phyloP scores from a whole-genome alignment of 2,329 filamentous ascomycete species.

The Cytospora mali region DNA sequence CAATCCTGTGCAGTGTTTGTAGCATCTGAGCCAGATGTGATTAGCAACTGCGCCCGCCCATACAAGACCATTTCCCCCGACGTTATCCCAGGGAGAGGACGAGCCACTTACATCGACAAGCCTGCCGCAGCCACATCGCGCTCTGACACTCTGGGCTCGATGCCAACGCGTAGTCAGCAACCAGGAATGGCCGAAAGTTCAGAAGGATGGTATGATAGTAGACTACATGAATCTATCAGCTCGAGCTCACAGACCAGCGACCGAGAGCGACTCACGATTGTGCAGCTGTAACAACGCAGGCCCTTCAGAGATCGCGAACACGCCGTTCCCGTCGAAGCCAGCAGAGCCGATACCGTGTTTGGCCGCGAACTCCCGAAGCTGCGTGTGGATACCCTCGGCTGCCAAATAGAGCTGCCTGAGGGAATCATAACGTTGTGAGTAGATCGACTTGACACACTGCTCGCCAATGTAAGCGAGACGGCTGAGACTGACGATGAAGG shows the following conservation, averaged over 20 bases:
- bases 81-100: neutral
- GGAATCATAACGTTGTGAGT: slow-evolving; percentile 33
- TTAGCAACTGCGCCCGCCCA: neutral
- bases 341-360: slow-evolving; percentile 30
- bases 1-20: slow-evolving; percentile 37
- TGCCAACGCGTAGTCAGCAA: slow-evolving; percentile 32
- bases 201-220: slow-evolving; percentile 31
- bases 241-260: neutral
- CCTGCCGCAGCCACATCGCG: slow-evolving; percentile 37
- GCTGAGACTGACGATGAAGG: slow-evolving; percentile 30
- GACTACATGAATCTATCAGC: neutral
- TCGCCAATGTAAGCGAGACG: slow-evolving; percentile 32
- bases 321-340: slow-evolving; percentile 8
- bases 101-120: slow-evolving; percentile 30
- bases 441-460: slow-evolving; percentile 30
- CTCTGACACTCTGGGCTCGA: slow-evolving; percentile 20
- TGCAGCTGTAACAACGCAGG: slow-evolving; percentile 29
- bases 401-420: slow-evolving; percentile 33
- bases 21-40: slow-evolving; percentile 21
- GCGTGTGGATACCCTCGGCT: slow-evolving; percentile 32
- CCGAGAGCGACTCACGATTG: slow-evolving; percentile 9
- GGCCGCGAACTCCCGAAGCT: slow-evolving; percentile 33
- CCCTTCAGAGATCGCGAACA: neutral
- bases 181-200: slow-evolving; percentile 34
- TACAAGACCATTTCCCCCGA: neutral